Evolutionary conservation across 306 rosid species (phyloP).

Genomic region (Alnus rubra): DNA sequence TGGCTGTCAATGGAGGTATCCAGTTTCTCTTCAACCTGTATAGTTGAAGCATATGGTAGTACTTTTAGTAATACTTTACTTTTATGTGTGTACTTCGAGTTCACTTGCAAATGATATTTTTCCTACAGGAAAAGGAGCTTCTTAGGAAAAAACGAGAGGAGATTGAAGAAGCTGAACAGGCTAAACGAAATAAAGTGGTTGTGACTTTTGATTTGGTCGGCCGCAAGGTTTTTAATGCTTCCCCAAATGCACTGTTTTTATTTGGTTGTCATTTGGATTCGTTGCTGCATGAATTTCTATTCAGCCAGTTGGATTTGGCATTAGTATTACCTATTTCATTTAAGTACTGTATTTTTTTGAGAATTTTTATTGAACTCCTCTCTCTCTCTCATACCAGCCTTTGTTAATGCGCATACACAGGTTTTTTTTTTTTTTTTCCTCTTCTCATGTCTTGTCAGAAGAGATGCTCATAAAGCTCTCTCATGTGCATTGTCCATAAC

Average conservation of each 20-base stretch:
- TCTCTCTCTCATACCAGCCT: not conserved
- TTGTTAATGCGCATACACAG: not conserved
- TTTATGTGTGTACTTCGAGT: not conserved
- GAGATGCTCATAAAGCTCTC: not conserved
- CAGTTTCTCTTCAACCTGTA: slow-evolving; percentile 16
- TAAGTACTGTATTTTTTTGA: slow-evolving; percentile 11
- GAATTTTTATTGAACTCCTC: slow-evolving; percentile 6
- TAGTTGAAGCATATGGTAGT: not conserved
- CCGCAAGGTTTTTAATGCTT: slow-evolving; percentile 66
- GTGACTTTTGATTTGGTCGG: slow-evolving; percentile 96
- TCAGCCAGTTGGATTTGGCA: slow-evolving; percentile 10
- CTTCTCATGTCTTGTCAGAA: slow-evolving; percentile 14
- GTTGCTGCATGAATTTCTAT: slow-evolving; percentile 16
- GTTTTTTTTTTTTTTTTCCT: not conserved
- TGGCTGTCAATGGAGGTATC: slow-evolving; percentile 91
- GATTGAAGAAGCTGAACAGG: slow-evolving; percentile 88
- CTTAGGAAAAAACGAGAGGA: slow-evolving; percentile 79
- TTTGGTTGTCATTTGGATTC: slow-evolving; percentile 21
- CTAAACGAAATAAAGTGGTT: slow-evolving; percentile 75
- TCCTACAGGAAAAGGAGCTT: slow-evolving; percentile 76
- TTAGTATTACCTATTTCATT: not conserved
- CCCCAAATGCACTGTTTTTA: slow-evolving; percentile 19
- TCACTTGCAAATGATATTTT: slow-evolving; percentile 14
- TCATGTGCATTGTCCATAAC: slow-evolving; percentile 13
- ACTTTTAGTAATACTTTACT: not conserved